phyloP scores from a whole-genome alignment of 805 yeast species.

The Metschnikowia proteae region DNA sequence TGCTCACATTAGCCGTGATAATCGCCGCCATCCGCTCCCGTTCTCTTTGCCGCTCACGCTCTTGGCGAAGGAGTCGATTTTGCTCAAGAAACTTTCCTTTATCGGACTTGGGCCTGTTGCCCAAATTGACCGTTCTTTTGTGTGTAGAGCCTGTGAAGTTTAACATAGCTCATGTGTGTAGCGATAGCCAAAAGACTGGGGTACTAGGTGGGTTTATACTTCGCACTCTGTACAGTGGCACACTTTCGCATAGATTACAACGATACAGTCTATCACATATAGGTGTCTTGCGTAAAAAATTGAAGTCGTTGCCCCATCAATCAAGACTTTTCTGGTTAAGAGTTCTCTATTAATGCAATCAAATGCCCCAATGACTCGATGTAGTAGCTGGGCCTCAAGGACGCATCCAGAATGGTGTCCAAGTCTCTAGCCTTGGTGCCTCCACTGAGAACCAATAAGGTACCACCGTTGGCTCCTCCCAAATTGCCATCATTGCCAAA shows the following conservation, averaged over 20 bases:
- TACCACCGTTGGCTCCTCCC: constrained; percentile 28
- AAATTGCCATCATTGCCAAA: constrained; percentile 40
- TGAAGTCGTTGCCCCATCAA: too few species aligned
- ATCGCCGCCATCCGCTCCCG: constrained; percentile 46
- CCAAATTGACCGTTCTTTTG: constrained; percentile 59
- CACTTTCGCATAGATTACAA: neutral
- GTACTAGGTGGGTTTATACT: neutral
- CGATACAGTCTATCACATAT: too few species aligned
- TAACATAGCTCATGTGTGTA: constrained; percentile 24
- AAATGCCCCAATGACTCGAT: constrained; percentile 34
- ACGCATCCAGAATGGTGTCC: constrained; percentile 14
- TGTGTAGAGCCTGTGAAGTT: constrained; percentile 69
- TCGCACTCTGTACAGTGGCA: neutral
- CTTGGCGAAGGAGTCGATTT: constrained; percentile 62
- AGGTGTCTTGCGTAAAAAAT: too few species aligned
- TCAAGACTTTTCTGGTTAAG: neutral
- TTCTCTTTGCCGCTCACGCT: constrained; percentile 54
- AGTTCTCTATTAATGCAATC: constrained; percentile 9
- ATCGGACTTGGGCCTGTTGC: constrained; percentile 39
- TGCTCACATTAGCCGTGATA: constrained; percentile 50
- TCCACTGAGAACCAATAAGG: constrained; percentile 36
- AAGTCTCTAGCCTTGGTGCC: constrained; percentile 31
- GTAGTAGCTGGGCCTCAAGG: constrained; percentile 27
- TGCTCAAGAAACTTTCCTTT: constrained; percentile 44
- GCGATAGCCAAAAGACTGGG: neutral